phyloP scores from a whole-genome alignment of 73 alveolate species.

The Durusdinium trenchii region DNA sequence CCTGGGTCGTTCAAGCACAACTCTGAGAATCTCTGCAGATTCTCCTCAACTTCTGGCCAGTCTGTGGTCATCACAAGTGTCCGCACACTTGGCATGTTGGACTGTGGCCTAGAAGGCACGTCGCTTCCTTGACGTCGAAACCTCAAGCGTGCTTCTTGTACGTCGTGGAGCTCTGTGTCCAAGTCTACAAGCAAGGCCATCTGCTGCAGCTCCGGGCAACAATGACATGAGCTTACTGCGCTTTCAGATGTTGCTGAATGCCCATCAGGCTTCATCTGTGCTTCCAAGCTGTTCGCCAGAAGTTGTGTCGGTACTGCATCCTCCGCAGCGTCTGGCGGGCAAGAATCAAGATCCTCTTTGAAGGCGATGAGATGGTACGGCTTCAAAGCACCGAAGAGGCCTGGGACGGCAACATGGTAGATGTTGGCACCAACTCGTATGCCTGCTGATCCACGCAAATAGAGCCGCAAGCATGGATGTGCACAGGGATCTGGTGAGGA shows the following conservation, averaged over 20 bases:
- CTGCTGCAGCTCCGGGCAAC: background rate
- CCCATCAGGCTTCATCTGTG: background rate
- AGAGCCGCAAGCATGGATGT: constrained; percentile 18
- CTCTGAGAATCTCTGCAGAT: background rate
- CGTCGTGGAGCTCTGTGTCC: background rate
- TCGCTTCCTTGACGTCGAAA: background rate
- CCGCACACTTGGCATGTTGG: background rate
- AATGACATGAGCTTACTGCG: background rate
- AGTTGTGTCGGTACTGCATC: background rate
- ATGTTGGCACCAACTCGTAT: background rate
- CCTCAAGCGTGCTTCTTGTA: background rate
- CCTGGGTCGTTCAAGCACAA: background rate
- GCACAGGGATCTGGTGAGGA: no score
- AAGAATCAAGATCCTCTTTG: background rate
- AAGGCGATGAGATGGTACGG: constrained; percentile 6
- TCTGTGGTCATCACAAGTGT: background rate
- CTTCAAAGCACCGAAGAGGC: background rate
- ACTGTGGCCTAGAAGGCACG: no score
- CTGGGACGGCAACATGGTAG: background rate
- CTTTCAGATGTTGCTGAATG: background rate
- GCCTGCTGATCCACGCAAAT: background rate
- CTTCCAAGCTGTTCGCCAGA: background rate
- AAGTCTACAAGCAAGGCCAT: background rate
- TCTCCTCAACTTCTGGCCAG: background rate
- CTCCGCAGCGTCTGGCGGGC: background rate